phyloP scores from a whole-genome alignment of 208 protist species.

The Polymyxa betae region DNA sequence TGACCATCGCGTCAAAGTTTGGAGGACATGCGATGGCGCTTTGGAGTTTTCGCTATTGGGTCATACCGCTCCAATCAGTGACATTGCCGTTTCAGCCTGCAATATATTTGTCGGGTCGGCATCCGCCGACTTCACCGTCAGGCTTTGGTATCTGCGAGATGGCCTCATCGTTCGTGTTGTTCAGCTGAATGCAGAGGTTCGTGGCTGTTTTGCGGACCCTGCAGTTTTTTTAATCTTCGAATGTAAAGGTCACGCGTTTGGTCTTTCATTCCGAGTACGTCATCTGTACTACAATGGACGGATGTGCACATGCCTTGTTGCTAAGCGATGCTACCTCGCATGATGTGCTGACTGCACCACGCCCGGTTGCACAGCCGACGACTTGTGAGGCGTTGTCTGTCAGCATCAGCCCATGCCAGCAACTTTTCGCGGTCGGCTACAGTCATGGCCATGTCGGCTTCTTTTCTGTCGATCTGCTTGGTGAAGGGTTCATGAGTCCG shows the following conservation, averaged over 20 bases:
- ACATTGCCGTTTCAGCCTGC: not conserved
- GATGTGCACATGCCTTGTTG: not conserved
- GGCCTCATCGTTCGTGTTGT: not conserved
- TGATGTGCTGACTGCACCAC: not conserved
- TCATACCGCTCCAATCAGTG: not conserved
- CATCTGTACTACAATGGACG: not conserved
- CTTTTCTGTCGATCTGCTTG: not conserved
- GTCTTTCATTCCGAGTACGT: not conserved
- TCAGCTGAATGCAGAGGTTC: not conserved
- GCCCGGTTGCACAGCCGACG: not conserved
- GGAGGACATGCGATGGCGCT: slow-evolving; percentile 27
- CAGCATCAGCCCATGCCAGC: not conserved
- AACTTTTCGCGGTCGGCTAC: not conserved
- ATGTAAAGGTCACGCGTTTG: not conserved
- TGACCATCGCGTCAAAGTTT: not conserved
- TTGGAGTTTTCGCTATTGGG: not conserved
- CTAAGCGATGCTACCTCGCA: not conserved
- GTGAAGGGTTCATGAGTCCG: not conserved
- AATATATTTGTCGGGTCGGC: slow-evolving; percentile 8
- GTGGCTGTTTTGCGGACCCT: not conserved
- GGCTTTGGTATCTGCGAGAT: not conserved
- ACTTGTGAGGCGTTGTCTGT: not conserved
- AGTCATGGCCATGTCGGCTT: not conserved
- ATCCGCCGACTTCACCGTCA: not conserved
- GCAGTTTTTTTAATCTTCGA: not conserved